Evolutionary conservation across 768 basidiomycete genomes (phyloP).

Genomic region (Galerina sulciceps): DNA sequence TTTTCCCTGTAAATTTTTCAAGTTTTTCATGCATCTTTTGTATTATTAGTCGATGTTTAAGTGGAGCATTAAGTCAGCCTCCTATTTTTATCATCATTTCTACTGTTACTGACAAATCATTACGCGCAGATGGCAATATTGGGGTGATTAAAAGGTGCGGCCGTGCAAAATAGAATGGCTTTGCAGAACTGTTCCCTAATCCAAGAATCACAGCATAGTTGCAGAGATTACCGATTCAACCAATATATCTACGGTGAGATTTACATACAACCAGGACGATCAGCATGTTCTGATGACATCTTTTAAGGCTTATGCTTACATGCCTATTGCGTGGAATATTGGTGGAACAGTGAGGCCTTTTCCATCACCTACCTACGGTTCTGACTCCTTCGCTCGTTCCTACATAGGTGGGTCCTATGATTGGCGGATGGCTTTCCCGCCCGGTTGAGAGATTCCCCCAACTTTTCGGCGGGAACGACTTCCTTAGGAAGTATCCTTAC

Average conservation of each 20-base stretch:
- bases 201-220: constrained; percentile 51
- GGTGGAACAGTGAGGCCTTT: constrained; percentile 33
- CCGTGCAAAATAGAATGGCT: too few species aligned
- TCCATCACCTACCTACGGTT: too few species aligned
- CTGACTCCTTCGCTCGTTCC: background rate
- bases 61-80: constrained; percentile 67
- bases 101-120: constrained; percentile 1
- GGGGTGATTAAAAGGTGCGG: constrained; percentile 65
- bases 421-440: constrained; percentile 53
- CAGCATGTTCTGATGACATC: too few species aligned
- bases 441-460: constrained; percentile 53
- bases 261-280: too few species aligned
- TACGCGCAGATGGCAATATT: constrained; percentile 40
- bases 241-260: constrained; percentile 36
- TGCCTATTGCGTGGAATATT: constrained; percentile 53
- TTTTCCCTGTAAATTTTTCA: background rate
- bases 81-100: background rate
- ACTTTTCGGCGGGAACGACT: constrained; percentile 39
- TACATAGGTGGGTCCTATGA: constrained; percentile 40
- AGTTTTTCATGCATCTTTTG: constrained; percentile 4
- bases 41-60: constrained; percentile 56
- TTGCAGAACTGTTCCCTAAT: background rate
- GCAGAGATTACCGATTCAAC: constrained; percentile 72
- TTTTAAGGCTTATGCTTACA: constrained; percentile 57
- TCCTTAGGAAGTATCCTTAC: constrained; percentile 54